phyloP scores from a whole-genome alignment of 2,329 filamentous ascomycete species.

The Alternaria incomplexa region DNA sequence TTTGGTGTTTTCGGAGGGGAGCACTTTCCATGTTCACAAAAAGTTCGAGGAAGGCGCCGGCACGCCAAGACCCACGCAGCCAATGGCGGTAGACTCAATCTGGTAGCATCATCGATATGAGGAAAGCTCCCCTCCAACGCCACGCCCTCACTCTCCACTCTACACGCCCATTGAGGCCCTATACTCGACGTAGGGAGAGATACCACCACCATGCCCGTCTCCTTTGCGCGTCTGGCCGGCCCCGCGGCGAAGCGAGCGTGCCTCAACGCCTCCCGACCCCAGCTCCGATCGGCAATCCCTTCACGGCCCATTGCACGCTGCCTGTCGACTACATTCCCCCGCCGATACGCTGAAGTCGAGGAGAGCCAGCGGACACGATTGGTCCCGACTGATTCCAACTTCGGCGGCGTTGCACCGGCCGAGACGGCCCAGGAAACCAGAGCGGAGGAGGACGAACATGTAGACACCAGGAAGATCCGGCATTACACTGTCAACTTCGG shows the following conservation, averaged over 20 bases:
- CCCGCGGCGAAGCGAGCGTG: conserved; percentile 72
- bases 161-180: conserved; percentile 44
- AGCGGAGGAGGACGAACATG: conserved; percentile 52
- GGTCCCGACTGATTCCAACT: conserved; percentile 69
- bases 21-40: conserved; percentile 22
- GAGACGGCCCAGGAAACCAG: conserved; percentile 54
- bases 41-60: conserved; percentile 26
- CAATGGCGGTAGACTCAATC: conserved; percentile 37
- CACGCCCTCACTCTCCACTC: conserved; percentile 40
- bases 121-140: conserved; percentile 41
- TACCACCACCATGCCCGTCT: conserved; percentile 67
- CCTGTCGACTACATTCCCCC: conserved; percentile 69
- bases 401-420: conserved; percentile 56
- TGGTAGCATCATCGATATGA: conserved; percentile 35
- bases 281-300: conserved; percentile 46
- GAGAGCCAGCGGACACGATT: conserved; percentile 63
- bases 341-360: conserved; percentile 66
- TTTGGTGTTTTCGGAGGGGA: conserved; percentile 27
- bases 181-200: conserved; percentile 37
- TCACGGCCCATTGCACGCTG: conserved; percentile 60
- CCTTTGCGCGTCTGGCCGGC: conserved; percentile 75
- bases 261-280: conserved; percentile 58
- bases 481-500: conserved; percentile 99
- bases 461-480: conserved; percentile 81
- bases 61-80: conserved; percentile 36